Conservation (phyloP, 1,284 basidiomycete genomes). For the Pascua guehoae region DNA sequence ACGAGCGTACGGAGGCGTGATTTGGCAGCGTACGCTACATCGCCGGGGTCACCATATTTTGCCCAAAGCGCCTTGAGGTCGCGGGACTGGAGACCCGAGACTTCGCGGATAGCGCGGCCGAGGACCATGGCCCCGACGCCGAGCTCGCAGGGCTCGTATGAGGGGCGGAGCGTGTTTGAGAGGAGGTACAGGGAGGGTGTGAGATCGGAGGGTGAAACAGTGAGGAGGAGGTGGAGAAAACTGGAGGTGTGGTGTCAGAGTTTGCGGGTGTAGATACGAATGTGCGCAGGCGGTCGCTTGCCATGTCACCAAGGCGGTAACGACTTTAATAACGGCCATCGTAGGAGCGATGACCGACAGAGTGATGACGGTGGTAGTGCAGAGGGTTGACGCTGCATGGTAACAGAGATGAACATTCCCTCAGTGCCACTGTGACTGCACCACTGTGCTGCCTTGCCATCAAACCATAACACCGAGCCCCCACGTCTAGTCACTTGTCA, state of each 20-base stretch:
- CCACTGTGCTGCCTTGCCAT: too few species aligned
- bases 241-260: slow-evolving; percentile 16
- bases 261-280: not conserved
- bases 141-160: slow-evolving; percentile 69
- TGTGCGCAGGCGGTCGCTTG: too few species aligned
- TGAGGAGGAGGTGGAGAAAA: slow-evolving; percentile 64
- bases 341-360: too few species aligned
- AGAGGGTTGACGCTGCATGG: too few species aligned
- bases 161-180: slow-evolving; percentile 78
- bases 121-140: slow-evolving; percentile 73
- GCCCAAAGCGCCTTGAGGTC: slow-evolving; percentile 61
- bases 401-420: too few species aligned
- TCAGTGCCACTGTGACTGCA: too few species aligned
- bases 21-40: slow-evolving; percentile 80
- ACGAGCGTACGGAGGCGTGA: slow-evolving; percentile 71
- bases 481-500: too few species aligned
- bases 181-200: slow-evolving; percentile 81
- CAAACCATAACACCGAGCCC: too few species aligned
- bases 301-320: too few species aligned
- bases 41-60: slow-evolving; percentile 64
- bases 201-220: slow-evolving; percentile 66
- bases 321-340: too few species aligned
- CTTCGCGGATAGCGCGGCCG: slow-evolving; percentile 72
- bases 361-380: too few species aligned
- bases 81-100: slow-evolving; percentile 69